Evolutionary conservation across 1,139 yeast species (phyloP).

Genomic region (Debaryomyces subglobosus): DNA sequence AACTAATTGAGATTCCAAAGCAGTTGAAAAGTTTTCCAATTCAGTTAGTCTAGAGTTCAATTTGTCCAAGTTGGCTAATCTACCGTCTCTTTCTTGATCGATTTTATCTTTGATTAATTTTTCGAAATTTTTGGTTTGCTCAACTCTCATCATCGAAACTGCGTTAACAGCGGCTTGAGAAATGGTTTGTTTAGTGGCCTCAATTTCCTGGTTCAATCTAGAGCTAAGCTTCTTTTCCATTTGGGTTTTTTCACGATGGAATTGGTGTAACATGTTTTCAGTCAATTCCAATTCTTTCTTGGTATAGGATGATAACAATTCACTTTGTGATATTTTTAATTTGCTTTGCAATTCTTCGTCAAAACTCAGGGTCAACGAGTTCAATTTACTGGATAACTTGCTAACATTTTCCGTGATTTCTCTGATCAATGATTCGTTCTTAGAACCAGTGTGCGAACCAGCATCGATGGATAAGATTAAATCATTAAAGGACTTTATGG

Average conservation of each 20-base stretch:
- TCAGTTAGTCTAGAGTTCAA: conserved; percentile 59
- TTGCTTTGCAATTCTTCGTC: conserved; percentile 44
- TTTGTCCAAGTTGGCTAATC: conserved; percentile 68
- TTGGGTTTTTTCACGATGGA: conserved; percentile 57
- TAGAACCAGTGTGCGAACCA: conserved; percentile 30
- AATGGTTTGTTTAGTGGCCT: conserved; percentile 69
- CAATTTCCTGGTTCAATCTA: conserved; percentile 66
- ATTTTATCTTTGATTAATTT: conserved; percentile 63
- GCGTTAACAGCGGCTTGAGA: conserved; percentile 78
- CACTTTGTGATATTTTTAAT: conserved; percentile 47
- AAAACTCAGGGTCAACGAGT: conserved; percentile 41
- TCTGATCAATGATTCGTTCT: conserved; percentile 34
- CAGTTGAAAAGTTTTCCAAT: conserved; percentile 60
- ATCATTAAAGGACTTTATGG: conserved; percentile 54
- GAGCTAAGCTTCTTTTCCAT: conserved; percentile 65
- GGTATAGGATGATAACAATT: conserved; percentile 60
- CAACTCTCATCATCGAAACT: conserved; percentile 68
- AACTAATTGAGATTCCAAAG: conserved; percentile 59
- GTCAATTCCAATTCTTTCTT: conserved; percentile 56
- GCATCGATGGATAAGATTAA: conserved; percentile 55
- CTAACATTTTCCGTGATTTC: conserved; percentile 35
- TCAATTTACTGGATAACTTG: conserved; percentile 36
- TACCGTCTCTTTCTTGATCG: conserved; percentile 80
- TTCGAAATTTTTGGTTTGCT: conserved; percentile 73
- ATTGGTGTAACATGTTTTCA: conserved; percentile 50